phyloP scores from a whole-genome alignment of 2,329 filamentous ascomycete species.

The Hypoxylon sp. region DNA sequence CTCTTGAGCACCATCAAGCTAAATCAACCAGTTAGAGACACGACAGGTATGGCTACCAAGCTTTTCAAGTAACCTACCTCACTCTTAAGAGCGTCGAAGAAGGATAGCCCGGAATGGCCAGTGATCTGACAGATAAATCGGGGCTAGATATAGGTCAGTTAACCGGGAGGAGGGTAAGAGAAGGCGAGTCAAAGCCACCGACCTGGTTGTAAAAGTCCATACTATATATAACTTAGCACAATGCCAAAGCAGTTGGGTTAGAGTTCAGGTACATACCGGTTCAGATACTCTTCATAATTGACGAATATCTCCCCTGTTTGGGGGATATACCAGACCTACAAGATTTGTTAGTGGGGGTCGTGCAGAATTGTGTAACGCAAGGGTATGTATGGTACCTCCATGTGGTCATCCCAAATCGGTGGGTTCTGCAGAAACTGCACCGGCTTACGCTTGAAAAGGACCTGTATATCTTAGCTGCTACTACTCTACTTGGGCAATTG shows the following conservation, averaged over 20 bases:
- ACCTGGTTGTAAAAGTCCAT: slow-evolving; percentile 96
- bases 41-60: slow-evolving; percentile 14
- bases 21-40: slow-evolving; percentile 45
- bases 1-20: slow-evolving; percentile 86
- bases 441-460: slow-evolving; percentile 95
- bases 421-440: slow-evolving; percentile 84
- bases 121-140: slow-evolving; percentile 97
- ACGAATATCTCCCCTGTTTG: slow-evolving; percentile 92
- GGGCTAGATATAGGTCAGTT: slow-evolving; percentile 65
- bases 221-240: slow-evolving; percentile 60
- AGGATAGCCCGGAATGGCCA: slow-evolving; percentile 89
- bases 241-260: slow-evolving; percentile 16
- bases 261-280: slow-evolving; percentile 70
- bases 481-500: slow-evolving; percentile 10
- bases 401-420: slow-evolving; percentile 82
- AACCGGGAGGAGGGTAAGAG: slow-evolving; percentile 1
- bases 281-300: slow-evolving; percentile 89
- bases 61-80: slow-evolving; percentile 73
- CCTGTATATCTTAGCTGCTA: slow-evolving; percentile 66
- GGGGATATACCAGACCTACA: slow-evolving; percentile 89
- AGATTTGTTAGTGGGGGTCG: slow-evolving; percentile 47
- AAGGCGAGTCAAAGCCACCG: slow-evolving; percentile 52
- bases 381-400: slow-evolving; percentile 69
- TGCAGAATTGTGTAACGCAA: slow-evolving; percentile 32
- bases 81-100: slow-evolving; percentile 92